These are phyloP conservation scores for Tolypocladium ovalisporum DNA, from an alignment of 2,329 filamentous ascomycete genomes.

Conservation along the genomic window DNA sequence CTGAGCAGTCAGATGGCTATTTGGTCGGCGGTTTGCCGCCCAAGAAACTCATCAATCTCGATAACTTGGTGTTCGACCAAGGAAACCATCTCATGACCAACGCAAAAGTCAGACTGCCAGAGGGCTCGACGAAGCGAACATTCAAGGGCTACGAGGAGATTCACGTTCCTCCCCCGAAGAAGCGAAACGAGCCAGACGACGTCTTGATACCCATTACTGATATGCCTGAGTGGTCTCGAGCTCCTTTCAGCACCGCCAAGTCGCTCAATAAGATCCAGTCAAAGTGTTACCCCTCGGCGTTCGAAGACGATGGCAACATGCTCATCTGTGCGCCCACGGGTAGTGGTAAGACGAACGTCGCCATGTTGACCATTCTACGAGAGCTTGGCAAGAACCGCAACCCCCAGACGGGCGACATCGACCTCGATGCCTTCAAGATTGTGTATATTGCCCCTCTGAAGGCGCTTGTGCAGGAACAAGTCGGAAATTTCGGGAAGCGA, in stretches of 20 bases:
- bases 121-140: conserved; percentile 86
- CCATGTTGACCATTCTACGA: conserved; percentile 90
- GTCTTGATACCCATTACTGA: conserved; percentile 73
- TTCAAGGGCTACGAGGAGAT: conserved; percentile 99
- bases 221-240: conserved; percentile 83
- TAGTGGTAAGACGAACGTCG: conserved; percentile 96
- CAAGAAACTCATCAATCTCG: conserved; percentile 78
- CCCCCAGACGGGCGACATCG: conserved; percentile 80
- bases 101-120: conserved; percentile 82
- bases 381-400: conserved; percentile 95
- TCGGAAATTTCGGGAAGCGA: conserved; percentile 91
- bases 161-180: conserved; percentile 88
- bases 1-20: conserved; percentile 52
- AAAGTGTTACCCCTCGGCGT: conserved; percentile 82
- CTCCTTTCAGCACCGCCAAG: conserved; percentile 76
- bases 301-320: conserved; percentile 93
- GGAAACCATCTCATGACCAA: conserved; percentile 99
- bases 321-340: conserved; percentile 95
- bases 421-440: conserved; percentile 95
- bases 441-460: conserved; percentile 96
- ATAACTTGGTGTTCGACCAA: conserved; percentile 94
- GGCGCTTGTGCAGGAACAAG: conserved; percentile 92
- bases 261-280: conserved; percentile 93
- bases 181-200: conserved; percentile 70
- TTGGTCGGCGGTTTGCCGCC: conserved; percentile 79